phyloP scores from a whole-genome alignment of 805 yeast genomes.

The Yarrowia sp. region DNA sequence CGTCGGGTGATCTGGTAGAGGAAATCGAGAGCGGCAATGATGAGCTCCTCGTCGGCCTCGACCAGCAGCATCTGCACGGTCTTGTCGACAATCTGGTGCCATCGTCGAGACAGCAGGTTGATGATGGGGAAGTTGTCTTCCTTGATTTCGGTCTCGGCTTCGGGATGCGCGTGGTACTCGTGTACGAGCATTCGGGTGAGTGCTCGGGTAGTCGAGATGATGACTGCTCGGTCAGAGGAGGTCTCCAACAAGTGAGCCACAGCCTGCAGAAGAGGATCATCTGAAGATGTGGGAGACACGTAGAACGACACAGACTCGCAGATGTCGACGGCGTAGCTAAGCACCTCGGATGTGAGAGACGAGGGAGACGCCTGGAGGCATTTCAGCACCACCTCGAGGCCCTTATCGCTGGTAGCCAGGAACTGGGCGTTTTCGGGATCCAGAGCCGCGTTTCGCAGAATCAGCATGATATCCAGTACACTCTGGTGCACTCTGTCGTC shows the following conservation, averaged over 20 bases:
- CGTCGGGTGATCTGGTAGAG: slow-evolving; percentile 45
- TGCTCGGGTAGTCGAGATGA: slow-evolving; percentile 70
- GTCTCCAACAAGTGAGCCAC: slow-evolving; percentile 51
- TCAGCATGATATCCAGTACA: slow-evolving; percentile 54
- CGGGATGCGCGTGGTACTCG: slow-evolving; percentile 43
- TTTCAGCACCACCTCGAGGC: slow-evolving; percentile 39
- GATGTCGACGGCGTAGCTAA: slow-evolving; percentile 69
- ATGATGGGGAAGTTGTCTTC: slow-evolving; percentile 16
- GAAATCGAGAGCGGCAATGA: slow-evolving; percentile 73
- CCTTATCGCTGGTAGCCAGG: slow-evolving; percentile 49
- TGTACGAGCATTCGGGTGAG: slow-evolving; percentile 76
- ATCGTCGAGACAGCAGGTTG: slow-evolving; percentile 1
- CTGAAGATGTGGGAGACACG: slow-evolving; percentile 67
- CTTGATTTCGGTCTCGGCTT: slow-evolving; percentile 22
- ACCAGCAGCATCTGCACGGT: slow-evolving; percentile 60
- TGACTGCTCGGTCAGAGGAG: slow-evolving; percentile 64
- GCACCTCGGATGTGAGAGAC: slow-evolving; percentile 49
- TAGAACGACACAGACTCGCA: slow-evolving; percentile 83
- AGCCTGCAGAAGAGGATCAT: slow-evolving; percentile 63
- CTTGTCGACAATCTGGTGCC: slow-evolving; percentile 46
- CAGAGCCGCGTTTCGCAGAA: slow-evolving; percentile 78
- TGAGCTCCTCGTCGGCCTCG: slow-evolving; percentile 69
- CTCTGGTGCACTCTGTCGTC: slow-evolving; percentile 35
- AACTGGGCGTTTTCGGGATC: slow-evolving; percentile 74
- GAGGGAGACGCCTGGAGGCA: slow-evolving; percentile 37